These are phyloP conservation scores for Xanthoparmelia taractica DNA, from an alignment of 495 filamentous ascomycete species.

Conservation along the genomic window DNA sequence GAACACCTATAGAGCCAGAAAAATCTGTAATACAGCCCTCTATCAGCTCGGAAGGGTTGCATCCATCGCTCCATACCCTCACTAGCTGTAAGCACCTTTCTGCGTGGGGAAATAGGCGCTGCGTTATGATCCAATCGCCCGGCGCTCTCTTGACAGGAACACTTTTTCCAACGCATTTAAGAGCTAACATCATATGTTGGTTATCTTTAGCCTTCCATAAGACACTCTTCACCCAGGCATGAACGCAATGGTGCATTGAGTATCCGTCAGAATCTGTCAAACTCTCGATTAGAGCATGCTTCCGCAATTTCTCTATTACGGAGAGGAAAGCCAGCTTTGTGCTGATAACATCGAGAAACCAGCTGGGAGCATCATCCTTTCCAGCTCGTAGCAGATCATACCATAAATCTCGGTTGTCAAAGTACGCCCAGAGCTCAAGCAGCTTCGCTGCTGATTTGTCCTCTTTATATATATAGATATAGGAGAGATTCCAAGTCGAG, in stretches of 20 bases:
- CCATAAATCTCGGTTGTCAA: constrained; percentile 31
- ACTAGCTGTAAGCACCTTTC: not conserved
- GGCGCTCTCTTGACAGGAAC: not conserved
- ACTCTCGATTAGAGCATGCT: not conserved
- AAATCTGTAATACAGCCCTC: constrained; percentile 30
- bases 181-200: not conserved
- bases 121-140: not conserved
- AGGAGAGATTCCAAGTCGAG: constrained; percentile 32
- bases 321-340: not conserved
- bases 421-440: constrained; percentile 31
- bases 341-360: constrained; percentile 4
- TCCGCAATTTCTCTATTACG: not conserved
- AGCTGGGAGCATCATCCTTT: not conserved
- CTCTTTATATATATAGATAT: constrained; percentile 25
- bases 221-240: constrained; percentile 27
- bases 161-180: not conserved
- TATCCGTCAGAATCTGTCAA: constrained; percentile 30
- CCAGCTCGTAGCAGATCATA: constrained; percentile 23
- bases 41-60: constrained; percentile 30
- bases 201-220: constrained; percentile 8
- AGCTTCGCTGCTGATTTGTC: constrained; percentile 29
- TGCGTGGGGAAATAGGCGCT: not conserved
- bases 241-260: constrained; percentile 35
- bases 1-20: constrained; percentile 22
- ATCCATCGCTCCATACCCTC: constrained; percentile 14